Evolutionary conservation across 2,329 filamentous ascomycete species (phyloP).

Genomic region (Cladosporium sp.): DNA sequence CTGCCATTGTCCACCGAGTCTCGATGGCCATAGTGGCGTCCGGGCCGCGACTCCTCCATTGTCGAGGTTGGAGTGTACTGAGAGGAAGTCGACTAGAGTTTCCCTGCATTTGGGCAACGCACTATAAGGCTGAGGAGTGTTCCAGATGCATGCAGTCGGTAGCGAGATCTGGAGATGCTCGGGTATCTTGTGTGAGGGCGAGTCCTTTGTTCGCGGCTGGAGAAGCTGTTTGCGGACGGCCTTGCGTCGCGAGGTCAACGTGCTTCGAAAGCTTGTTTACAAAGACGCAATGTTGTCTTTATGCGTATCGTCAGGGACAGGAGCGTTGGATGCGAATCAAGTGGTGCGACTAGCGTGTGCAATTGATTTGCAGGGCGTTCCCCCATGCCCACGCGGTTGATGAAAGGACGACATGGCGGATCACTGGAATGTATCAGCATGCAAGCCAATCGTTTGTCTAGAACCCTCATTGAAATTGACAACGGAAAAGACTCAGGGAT

Average conservation of each 20-base stretch:
- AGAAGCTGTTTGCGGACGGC: neutral
- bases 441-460: neutral
- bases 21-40: neutral
- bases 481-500: too few species aligned
- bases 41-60: constrained; percentile 12
- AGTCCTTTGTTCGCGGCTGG: neutral
- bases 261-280: neutral
- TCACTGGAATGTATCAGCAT: neutral
- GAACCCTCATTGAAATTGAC: neutral
- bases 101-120: constrained; percentile 9
- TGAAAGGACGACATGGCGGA: neutral
- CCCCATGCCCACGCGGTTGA: neutral
- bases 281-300: neutral
- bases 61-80: neutral
- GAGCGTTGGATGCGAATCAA: neutral
- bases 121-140: constrained; percentile 14
- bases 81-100: constrained; percentile 18
- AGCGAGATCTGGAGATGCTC: constrained; percentile 29
- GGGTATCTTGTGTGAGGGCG: constrained; percentile 1
- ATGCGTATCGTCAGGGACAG: neutral
- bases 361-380: neutral
- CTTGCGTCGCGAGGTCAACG: neutral
- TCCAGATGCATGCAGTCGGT: constrained; percentile 28
- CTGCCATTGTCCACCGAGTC: neutral
- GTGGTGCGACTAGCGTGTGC: neutral